Percentiles rank a stretch among this genome's conserved stretches.
These are phyloP conservation scores for Ziziphus jujuba DNA, from an alignment of 306 rosid species.

Conservation along the genomic window DNA sequence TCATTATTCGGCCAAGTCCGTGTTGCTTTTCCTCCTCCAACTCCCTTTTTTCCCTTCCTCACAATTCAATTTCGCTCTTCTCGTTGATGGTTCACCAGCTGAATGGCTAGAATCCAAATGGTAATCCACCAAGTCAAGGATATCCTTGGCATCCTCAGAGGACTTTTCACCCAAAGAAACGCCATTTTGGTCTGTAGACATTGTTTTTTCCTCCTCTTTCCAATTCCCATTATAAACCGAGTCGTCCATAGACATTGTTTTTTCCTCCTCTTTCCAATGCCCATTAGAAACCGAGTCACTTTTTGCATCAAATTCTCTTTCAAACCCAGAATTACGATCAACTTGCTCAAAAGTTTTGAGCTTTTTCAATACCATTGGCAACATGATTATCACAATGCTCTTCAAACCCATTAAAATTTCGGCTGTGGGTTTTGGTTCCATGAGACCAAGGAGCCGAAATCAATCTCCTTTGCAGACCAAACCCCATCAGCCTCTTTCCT, in stretches of 20 bases:
- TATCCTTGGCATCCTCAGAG: too few relatives aligned
- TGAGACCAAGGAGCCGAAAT: constrained; percentile 70
- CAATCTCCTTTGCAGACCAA: constrained; percentile 34
- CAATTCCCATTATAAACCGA: too few relatives aligned
- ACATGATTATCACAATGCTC: background rate
- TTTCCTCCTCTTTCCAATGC: constrained; percentile 16
- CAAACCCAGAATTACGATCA: constrained; percentile 4
- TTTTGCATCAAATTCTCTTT: background rate
- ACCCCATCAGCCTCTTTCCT: constrained; percentile 22
- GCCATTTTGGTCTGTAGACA: too few relatives aligned
- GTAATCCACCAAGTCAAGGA: too few relatives aligned
- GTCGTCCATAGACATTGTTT: constrained; percentile 14
- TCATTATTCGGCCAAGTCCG: constrained; percentile 54
- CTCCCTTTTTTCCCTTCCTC: constrained; percentile 28
- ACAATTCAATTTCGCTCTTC: constrained; percentile 23
- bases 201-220: too few relatives aligned
- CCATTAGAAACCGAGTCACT: constrained; percentile 23
- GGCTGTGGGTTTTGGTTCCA: constrained; percentile 26
- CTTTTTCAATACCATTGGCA: background rate
- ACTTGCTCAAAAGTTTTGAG: constrained; percentile 2
- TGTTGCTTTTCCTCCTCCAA: constrained; percentile 47
- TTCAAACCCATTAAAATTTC: constrained; percentile 14
- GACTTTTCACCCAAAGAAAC: too few relatives aligned
- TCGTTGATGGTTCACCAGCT: constrained; percentile 25
- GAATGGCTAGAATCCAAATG: too few relatives aligned